A percentile compares a stretch with the other conserved stretches of the same genome.
These are phyloP conservation scores for Lantana camara DNA, from an alignment of 257 asterid species.

Conservation along the genomic window DNA sequence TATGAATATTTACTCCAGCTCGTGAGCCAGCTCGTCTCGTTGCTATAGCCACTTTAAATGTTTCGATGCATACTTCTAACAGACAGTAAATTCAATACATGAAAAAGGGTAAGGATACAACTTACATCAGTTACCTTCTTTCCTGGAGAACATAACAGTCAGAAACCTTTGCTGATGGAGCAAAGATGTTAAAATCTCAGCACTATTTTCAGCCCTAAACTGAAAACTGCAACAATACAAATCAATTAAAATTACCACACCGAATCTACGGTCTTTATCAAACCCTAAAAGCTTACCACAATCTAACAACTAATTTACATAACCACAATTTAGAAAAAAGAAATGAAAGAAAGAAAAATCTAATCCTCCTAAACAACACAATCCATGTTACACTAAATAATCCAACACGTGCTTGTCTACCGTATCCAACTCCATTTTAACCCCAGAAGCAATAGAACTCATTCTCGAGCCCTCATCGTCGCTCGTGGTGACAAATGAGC, in stretches of 20 bases:
- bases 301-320: slow-evolving; percentile 47
- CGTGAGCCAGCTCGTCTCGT: too few species aligned
- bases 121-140: too few species aligned
- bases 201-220: slow-evolving; percentile 73
- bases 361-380: slow-evolving; percentile 27
- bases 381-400: slow-evolving; percentile 23
- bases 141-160: too few species aligned
- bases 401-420: slow-evolving; percentile 30
- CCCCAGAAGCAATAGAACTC: slow-evolving; percentile 27
- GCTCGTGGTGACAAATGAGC: slow-evolving; percentile 58
- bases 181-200: slow-evolving; percentile 35
- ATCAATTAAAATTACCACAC: slow-evolving; percentile 42
- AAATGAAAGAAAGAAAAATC: background rate
- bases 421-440: slow-evolving; percentile 28
- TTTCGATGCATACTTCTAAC: too few species aligned
- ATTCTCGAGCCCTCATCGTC: slow-evolving; percentile 65
- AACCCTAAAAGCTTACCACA: slow-evolving; percentile 33
- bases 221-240: slow-evolving; percentile 52
- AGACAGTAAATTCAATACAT: slow-evolving; percentile 14
- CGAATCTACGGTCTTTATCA: slow-evolving; percentile 29
- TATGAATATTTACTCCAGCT: too few species aligned
- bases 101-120: slow-evolving; percentile 21
- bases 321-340: slow-evolving; percentile 24
- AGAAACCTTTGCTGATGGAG: slow-evolving; percentile 46
- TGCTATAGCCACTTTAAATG: too few species aligned